Percentiles rank a stretch among this genome's conserved stretches.
Conservation (phyloP, 2,329 filamentous ascomycete species). For the Didymella sp. region DNA sequence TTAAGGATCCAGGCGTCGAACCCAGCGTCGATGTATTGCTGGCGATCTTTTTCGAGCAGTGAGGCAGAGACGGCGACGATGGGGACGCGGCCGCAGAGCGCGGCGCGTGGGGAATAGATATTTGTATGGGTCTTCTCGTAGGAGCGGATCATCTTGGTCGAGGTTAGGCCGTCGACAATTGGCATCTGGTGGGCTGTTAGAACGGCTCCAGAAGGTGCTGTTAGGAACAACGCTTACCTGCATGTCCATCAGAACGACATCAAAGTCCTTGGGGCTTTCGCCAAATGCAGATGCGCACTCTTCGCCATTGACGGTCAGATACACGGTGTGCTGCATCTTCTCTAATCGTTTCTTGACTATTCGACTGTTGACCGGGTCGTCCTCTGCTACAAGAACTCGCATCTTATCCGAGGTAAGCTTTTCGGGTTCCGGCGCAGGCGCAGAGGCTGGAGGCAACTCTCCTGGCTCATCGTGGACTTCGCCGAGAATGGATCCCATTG, state of each 20-base stretch:
- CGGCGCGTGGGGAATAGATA: slow-evolving; percentile 65
- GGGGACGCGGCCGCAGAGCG: slow-evolving; percentile 71
- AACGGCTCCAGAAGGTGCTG: background rate
- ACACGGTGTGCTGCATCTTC: slow-evolving; percentile 74
- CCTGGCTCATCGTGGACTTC: slow-evolving; percentile 36
- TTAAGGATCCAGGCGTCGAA: slow-evolving; percentile 94
- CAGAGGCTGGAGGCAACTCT: slow-evolving; percentile 9
- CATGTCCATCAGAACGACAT: slow-evolving; percentile 91
- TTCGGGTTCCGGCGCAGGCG: slow-evolving; percentile 17
- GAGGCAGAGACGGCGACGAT: slow-evolving; percentile 90
- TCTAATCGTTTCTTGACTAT: slow-evolving; percentile 82
- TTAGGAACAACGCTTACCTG: slow-evolving; percentile 65
- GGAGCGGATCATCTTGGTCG: slow-evolving; percentile 82
- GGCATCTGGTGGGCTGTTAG: slow-evolving; percentile 71
- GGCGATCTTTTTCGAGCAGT: slow-evolving; percentile 71
- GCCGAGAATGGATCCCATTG: slow-evolving; percentile 37
- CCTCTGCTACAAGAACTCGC: slow-evolving; percentile 80
- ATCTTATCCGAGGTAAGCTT: slow-evolving; percentile 55
- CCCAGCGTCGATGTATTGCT: slow-evolving; percentile 75
- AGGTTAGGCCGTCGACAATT: slow-evolving; percentile 82
- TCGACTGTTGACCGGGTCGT: slow-evolving; percentile 85
- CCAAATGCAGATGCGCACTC: slow-evolving; percentile 77
- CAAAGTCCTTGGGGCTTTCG: slow-evolving; percentile 68
- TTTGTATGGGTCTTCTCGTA: slow-evolving; percentile 66
- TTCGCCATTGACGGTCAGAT: slow-evolving; percentile 80